These are phyloP conservation scores for Balamuthia mandrillaris DNA, from an alignment of 208 protist genomes.

Conservation along the genomic window DNA sequence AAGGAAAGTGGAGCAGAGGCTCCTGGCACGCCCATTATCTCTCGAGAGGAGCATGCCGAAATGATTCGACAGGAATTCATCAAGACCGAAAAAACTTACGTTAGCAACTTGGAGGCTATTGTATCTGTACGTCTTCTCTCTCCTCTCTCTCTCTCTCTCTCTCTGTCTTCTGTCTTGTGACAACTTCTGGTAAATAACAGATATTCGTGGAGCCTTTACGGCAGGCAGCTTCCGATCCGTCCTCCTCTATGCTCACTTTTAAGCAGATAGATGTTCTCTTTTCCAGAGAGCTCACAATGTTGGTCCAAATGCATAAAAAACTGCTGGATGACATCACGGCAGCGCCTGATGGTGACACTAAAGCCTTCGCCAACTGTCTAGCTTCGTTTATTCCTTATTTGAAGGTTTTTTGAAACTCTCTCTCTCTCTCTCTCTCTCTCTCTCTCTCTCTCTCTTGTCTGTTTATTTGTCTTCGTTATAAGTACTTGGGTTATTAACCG, in stretches of 20 bases:
- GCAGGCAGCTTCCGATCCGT: background rate
- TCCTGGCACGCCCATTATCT: too few species aligned
- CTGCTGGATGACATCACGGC: background rate
- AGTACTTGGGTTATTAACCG: too few species aligned
- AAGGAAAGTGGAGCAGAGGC: too few species aligned
- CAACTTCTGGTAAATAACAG: background rate
- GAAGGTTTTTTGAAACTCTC: too few species aligned
- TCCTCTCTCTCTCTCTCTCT: background rate
- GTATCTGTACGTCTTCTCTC: background rate
- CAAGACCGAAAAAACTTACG: constrained; percentile 25
- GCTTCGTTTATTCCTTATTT: constrained; percentile 7
- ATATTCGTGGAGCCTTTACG: background rate
- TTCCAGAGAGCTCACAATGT: background rate
- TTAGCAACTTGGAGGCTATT: constrained; percentile 27
- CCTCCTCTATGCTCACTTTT: background rate
- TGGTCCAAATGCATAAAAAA: background rate
- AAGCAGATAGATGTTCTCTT: background rate
- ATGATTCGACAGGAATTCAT: background rate
- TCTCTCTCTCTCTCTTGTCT: too few species aligned
- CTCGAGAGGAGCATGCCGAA: background rate
- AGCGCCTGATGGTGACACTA: background rate
- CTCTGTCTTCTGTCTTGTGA: background rate
- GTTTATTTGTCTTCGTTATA: too few species aligned
- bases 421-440: too few species aligned
- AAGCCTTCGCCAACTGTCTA: background rate